These are phyloP conservation scores for Populus hybrid DNA, from an alignment of 441 rosid species.

Conservation along the genomic window DNA sequence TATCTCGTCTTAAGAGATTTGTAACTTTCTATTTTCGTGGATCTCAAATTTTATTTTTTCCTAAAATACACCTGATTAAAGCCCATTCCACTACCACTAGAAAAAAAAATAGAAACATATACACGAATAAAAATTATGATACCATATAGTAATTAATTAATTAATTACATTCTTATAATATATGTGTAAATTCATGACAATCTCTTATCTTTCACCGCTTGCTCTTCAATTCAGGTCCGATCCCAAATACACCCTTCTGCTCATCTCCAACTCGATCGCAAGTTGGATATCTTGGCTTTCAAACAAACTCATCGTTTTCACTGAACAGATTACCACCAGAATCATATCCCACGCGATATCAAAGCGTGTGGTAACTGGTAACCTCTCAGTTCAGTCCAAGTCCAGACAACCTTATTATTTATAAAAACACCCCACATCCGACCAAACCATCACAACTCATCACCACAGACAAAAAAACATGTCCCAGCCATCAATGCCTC, in stretches of 20 bases:
- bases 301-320: neutral
- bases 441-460: neutral
- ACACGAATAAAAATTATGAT: neutral
- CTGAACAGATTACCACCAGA: neutral
- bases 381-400: neutral
- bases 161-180: neutral
- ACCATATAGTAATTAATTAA: neutral
- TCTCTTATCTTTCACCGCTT: neutral
- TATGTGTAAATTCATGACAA: neutral
- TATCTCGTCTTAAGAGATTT: too few species aligned
- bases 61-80: too few species aligned
- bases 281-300: neutral
- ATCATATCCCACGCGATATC: neutral
- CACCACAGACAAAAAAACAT: neutral
- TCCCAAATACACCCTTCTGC: neutral
- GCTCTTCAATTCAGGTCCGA: neutral
- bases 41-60: too few species aligned
- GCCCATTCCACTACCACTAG: neutral
- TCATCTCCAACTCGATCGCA: neutral
- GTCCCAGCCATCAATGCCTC: slow-evolving; percentile 5
- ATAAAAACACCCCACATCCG: neutral
- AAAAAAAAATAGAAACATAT: too few species aligned
- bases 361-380: neutral
- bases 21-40: too few species aligned
- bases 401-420: neutral